These are phyloP conservation scores for Penicillium frequentans DNA, from an alignment of 2,329 filamentous ascomycete species.

Conservation along the genomic window DNA sequence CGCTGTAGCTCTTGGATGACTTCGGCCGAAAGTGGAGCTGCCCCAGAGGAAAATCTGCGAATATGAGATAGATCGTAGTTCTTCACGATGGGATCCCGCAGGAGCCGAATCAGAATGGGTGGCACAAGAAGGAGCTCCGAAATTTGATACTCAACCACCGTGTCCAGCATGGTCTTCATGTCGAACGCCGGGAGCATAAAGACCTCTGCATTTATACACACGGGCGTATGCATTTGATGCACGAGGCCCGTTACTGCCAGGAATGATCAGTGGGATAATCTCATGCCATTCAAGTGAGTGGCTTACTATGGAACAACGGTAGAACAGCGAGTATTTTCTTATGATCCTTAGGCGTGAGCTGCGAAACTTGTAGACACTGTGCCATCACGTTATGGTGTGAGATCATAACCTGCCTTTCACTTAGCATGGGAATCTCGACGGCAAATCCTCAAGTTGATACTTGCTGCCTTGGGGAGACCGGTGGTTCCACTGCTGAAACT, in stretches of 20 bases:
- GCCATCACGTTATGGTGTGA: conserved; percentile 57
- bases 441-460: background rate
- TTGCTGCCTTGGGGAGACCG: conserved; percentile 49
- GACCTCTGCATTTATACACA: conserved; percentile 65
- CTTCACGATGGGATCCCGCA: conserved; percentile 47
- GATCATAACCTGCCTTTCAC: conserved; percentile 47
- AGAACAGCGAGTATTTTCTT: conserved; percentile 58
- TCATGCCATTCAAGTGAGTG: background rate
- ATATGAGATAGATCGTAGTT: conserved; percentile 59
- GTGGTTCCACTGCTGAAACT: conserved; percentile 54
- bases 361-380: conserved; percentile 61
- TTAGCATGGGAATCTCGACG: background rate
- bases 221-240: conserved; percentile 62
- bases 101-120: conserved; percentile 61
- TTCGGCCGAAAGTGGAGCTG: conserved; percentile 59
- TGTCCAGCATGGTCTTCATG: conserved; percentile 58
- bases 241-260: conserved; percentile 57
- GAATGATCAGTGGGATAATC: background rate
- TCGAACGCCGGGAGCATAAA: conserved; percentile 65
- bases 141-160: conserved; percentile 55
- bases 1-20: conserved; percentile 57
- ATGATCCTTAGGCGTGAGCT: conserved; percentile 52
- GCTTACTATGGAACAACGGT: conserved; percentile 58
- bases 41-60: conserved; percentile 59
- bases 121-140: conserved; percentile 60